Evolutionary conservation across 139 green algal genomes (phyloP), one percentile per base, ranked within the genome.

Genomic region (Closterium sp.): DNA sequence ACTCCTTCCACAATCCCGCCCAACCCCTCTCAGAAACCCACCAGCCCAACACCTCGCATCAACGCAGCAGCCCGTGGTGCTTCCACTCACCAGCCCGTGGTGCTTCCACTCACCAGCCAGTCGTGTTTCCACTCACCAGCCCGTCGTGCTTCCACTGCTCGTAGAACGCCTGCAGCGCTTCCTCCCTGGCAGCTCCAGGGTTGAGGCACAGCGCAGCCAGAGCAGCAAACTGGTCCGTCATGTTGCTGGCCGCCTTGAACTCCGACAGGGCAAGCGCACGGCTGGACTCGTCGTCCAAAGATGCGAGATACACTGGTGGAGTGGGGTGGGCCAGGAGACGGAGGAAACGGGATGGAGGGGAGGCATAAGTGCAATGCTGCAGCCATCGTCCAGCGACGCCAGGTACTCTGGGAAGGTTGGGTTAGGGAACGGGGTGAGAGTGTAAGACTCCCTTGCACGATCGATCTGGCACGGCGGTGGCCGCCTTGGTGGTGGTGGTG

Each of bases 211-310:
- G 95, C 0, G 95, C 93, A 2, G 93, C 93, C 33, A 99, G 94
- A 0, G 97, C 97, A 4, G 96, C 93, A 30, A 99, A 97, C 93
- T 97, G 93, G 91, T 99, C 98, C 4, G 98, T 99, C 98, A 99
- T 99, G 96, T 99, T 99, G 55, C 95, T 97, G 9, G 98, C 97
- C 9, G 90, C 69, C 16, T 87, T 1, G 92, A 93, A 96, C 32
- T 84, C 90, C 64, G 89, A 32, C 23, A 91, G 30, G 25, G 91
- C 90, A 55, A 93, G 33, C 84, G 89, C 92, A 3, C 93, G 96
- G 84, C 97, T 95, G 0, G 91, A 91, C 1, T 95, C 87, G 32
- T 97, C 97, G 33, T 96, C 94, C 92, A 98, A 93, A 6, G 90
- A 90, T 19, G 95, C 92, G 92, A 99, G 93, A 94, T 98, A 94